Percentiles rank a stretch among this genome's conserved stretches.
phyloP scores from a whole-genome alignment of 805 yeast species.

The Candida vaughaniae region DNA sequence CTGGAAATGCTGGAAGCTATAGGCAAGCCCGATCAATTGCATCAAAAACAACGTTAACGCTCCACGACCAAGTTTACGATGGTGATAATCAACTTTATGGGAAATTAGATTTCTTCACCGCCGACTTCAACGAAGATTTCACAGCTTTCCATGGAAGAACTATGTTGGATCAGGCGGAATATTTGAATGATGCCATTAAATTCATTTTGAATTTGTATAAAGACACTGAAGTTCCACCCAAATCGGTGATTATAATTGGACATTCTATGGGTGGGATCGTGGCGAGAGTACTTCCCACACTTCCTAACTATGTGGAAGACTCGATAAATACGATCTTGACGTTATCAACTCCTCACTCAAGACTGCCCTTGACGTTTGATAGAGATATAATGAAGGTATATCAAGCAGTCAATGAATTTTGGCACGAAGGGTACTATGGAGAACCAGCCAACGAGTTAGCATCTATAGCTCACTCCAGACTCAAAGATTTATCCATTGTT shows the following conservation, averaged over 20 bases:
- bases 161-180: constrained; percentile 89
- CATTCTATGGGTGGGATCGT: constrained; percentile 99
- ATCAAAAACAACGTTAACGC: constrained; percentile 65
- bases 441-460: constrained; percentile 14
- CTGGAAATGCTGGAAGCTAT: constrained; percentile 96
- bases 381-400: constrained; percentile 79
- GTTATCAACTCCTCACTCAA: constrained; percentile 86
- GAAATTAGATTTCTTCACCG: constrained; percentile 81
- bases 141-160: constrained; percentile 97
- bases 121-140: constrained; percentile 93
- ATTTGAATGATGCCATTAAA: constrained; percentile 79
- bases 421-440: constrained; percentile 62
- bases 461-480: constrained; percentile 43
- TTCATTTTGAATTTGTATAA: constrained; percentile 72
- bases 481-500: constrained; percentile 62
- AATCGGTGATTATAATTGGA: constrained; percentile 75
- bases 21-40: constrained; percentile 92
- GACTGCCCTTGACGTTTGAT: constrained; percentile 91
- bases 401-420: constrained; percentile 70
- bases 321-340: constrained; percentile 85
- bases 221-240: constrained; percentile 45
- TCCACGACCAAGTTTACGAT: constrained; percentile 34
- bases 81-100: constrained; percentile 31
- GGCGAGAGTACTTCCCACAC: constrained; percentile 76
- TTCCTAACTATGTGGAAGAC: constrained; percentile 68